A percentile compares a stretch with the other conserved stretches of the same genome.
Evolutionary conservation across 108 stramenopile genomes (phyloP).

Genomic region (Nitzschia sp.): DNA sequence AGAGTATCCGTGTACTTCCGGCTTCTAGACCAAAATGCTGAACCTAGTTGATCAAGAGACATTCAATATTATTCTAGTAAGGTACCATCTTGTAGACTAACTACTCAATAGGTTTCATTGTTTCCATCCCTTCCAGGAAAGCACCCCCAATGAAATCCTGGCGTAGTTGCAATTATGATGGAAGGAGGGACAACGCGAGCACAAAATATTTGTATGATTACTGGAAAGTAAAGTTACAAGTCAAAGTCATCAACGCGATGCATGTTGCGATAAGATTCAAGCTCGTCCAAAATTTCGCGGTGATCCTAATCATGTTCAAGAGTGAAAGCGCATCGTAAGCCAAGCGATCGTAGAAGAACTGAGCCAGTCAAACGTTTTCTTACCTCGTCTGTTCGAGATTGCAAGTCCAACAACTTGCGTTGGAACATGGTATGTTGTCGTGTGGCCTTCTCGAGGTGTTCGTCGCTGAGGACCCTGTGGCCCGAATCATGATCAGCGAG

Average conservation of each 20-base stretch:
- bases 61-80: no score
- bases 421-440: constrained; percentile 20
- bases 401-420: constrained; percentile 29
- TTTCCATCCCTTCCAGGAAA: no score
- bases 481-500: constrained; percentile 28
- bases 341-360: background rate
- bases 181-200: no score
- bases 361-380: background rate
- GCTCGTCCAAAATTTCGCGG: constrained; percentile 10
- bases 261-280: constrained; percentile 10
- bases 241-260: constrained; percentile 22
- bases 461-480: constrained; percentile 9
- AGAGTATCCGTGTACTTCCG: no score
- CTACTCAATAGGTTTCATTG: no score
- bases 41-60: no score
- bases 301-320: constrained; percentile 6
- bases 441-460: constrained; percentile 18
- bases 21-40: no score
- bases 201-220: no score
- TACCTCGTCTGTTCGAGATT: constrained; percentile 13
- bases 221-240: background rate
- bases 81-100: no score
- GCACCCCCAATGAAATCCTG: no score
- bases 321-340: background rate
- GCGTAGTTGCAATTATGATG: no score